Base-by-base conservation (phyloP, 306 rosid genomes). In the Gleditsia sinensis region DNA sequence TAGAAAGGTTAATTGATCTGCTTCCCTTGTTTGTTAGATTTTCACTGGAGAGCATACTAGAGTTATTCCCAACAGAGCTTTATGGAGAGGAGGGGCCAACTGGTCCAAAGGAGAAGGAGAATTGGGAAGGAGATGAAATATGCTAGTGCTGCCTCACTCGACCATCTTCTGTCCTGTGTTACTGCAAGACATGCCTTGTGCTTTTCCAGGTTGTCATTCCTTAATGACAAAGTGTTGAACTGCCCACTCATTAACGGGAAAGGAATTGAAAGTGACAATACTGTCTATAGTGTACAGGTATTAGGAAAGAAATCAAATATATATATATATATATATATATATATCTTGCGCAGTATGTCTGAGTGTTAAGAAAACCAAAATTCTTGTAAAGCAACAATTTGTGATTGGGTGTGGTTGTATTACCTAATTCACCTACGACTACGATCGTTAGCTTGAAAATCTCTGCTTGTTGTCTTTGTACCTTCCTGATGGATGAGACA, bases 51-150 rank as follows among this genome's bases (percentile, higher is more conserved):
- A 85, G 79, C 58, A 53, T 91, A 28, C 64, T 91, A 12, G 89
- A 86, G 16, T 71, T 91, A 84, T 91, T 91, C 68, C 97, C 97
- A 3, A 87, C 91, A 0, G 92, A 89, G 75, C 84, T 91, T 37
- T 91, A 89, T 16, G 97, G 97, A 4, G 97, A 91, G 78, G 97
- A 89, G 83, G 97, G 97, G 14, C 97, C 97, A 39, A 91, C 87
- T 8, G 97, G 94, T 40, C 94, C 97, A 8, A 91, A 91, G 79
- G 97, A 74, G 77, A 91, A 91, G 85, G 81, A 80, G 66, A 91
- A 89, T 45, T 90, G 92, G 92, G 69, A 20, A 19, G 94, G 89
- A 53, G 94, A 89, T 75, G 91, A 89, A 81, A 84, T 82, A 62
- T 84, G 82, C 74, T 84, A 76, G 67, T 34, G 45, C 39, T 72